phyloP scores from a whole-genome alignment of 108 stramenopile species.

The Skeletonema potamos region DNA sequence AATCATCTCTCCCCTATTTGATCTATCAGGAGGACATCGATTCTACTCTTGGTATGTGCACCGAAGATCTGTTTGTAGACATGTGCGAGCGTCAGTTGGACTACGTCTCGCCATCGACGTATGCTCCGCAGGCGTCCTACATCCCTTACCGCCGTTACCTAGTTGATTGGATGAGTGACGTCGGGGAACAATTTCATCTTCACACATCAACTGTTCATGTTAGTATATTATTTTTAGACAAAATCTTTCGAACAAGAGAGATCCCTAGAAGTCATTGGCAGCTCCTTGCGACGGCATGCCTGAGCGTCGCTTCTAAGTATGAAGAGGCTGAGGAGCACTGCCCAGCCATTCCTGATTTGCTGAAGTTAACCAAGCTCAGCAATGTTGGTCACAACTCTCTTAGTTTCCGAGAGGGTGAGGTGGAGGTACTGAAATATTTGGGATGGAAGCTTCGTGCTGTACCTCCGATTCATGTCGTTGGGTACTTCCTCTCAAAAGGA shows the following conservation, averaged over 20 bases:
- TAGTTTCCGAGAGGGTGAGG: slow-evolving; percentile 86
- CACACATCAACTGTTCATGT: slow-evolving; percentile 86
- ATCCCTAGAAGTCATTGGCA: slow-evolving; percentile 86
- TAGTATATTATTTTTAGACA: slow-evolving; percentile 82
- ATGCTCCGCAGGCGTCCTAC: slow-evolving; percentile 71
- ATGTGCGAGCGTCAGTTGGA: slow-evolving; percentile 79
- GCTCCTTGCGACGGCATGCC: slow-evolving; percentile 89
- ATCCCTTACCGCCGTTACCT: slow-evolving; percentile 88
- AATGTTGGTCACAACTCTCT: slow-evolving; percentile 73
- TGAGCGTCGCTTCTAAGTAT: slow-evolving; percentile 88
- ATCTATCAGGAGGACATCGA: slow-evolving; percentile 61
- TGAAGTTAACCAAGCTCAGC: slow-evolving; percentile 78
- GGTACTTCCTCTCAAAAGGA: slow-evolving; percentile 84
- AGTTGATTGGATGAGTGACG: slow-evolving; percentile 93
- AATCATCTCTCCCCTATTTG: neutral
- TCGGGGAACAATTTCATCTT: slow-evolving; percentile 82
- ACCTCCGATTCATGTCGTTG: slow-evolving; percentile 78
- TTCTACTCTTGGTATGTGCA: slow-evolving; percentile 61
- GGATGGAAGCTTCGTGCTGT: slow-evolving; percentile 84
- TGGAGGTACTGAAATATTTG: slow-evolving; percentile 73
- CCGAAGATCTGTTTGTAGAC: slow-evolving; percentile 76
- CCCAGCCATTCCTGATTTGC: slow-evolving; percentile 83
- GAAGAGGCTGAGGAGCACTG: slow-evolving; percentile 92
- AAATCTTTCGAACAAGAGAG: slow-evolving; percentile 73
- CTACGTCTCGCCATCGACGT: slow-evolving; percentile 71